Conservation (phyloP, 106 monocot species). For the Acanthochlamys bracteata region DNA sequence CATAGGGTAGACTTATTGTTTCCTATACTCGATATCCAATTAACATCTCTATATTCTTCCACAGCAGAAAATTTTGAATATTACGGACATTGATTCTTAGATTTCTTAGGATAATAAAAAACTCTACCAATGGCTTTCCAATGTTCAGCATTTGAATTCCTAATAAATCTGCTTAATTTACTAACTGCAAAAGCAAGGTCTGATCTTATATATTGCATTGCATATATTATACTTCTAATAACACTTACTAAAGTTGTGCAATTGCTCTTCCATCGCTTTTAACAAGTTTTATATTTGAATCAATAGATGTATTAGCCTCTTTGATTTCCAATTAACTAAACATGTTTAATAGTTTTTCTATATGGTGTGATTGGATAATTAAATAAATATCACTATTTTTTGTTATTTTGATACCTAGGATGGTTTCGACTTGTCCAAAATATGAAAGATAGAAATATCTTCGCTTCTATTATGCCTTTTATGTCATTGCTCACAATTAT, state of each 20-base stretch:
- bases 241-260: background rate
- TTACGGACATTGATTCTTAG: too few relatives aligned
- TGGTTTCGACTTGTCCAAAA: background rate
- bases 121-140: background rate
- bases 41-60: background rate
- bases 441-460: background rate
- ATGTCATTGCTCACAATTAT: background rate
- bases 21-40: background rate
- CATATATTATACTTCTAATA: background rate
- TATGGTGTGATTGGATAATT: background rate
- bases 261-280: background rate
- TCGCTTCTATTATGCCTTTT: background rate
- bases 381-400: background rate
- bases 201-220: background rate
- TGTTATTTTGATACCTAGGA: background rate
- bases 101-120: too few relatives aligned
- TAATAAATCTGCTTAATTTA: too few relatives aligned
- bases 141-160: too few relatives aligned
- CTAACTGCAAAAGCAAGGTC: background rate
- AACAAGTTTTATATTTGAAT: too few relatives aligned
- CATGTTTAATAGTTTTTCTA: background rate
- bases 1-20: too few relatives aligned
- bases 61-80: background rate
- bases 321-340: background rate
- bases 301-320: background rate